Base-by-base conservation (phyloP, 257 asterid species). In the Nicotiana paniculata region DNA sequence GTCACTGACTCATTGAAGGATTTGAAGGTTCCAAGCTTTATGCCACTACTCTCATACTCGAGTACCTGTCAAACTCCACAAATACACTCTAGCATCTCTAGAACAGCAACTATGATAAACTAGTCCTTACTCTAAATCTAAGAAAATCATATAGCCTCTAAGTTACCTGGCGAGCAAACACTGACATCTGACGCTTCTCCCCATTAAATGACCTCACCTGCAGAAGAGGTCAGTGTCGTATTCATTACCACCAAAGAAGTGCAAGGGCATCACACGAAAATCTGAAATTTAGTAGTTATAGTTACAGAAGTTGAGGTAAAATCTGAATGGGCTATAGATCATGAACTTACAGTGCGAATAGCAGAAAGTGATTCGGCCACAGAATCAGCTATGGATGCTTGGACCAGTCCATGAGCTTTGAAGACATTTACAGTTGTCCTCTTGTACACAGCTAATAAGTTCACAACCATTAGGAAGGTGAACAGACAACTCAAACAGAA, bases 131-230 rank as follows among this genome's bases (percentile, higher is more conserved):
- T 8, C 51, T 74, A n/a, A 48, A 15, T 48, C 62, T 51, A 26
- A 75, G 62, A 21, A 75, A 24, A 75, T 51, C 63, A 75, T 48
- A 26, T 75, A 48, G 30, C 59, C 39, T 55, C 63, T 57, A 57
- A 51, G 81, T 77, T 85, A 92, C 98, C 98, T 93, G 93, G 65
- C 88, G 90, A 76, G 93, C 93, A 82, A 94, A 96, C 86, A 93
- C 83, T 70, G 97, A 91, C 97, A 94, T 92, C 88, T 96, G 99
- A 82, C 91, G 97, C 88, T 91, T 94, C 85, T 96, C 99, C 82
- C 98, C 99, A 28, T 95, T 94, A 84, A 96, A 96, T 65, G 98
- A 96, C 87, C 99, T 91, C 24, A 96, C 99, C 99, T 93, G 90
- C 85, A 88, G 79, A 85, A 81, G 65, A 74, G 62, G 79, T 26